Percentiles rank a stretch among this genome's conserved stretches.
These are phyloP conservation scores for Syzygium syzygioides DNA, from an alignment of 441 rosid species.

Conservation along the genomic window DNA sequence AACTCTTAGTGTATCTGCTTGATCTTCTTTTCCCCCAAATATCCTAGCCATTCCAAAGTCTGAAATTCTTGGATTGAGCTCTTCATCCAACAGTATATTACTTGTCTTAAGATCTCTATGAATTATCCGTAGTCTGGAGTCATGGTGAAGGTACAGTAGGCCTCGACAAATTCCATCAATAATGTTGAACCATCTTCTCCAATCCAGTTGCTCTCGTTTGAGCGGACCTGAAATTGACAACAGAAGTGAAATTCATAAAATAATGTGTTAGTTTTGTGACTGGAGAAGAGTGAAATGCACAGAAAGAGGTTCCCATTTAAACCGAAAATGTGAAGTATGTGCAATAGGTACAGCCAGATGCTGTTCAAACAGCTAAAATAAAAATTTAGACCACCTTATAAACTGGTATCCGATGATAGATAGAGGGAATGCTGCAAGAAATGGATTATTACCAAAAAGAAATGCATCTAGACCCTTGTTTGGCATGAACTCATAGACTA, in stretches of 20 bases:
- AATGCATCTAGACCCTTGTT: slow-evolving; percentile 12
- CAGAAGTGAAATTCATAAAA: background rate
- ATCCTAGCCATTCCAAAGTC: background rate
- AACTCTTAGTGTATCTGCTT: background rate
- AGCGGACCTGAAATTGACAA: background rate
- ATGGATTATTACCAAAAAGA: slow-evolving; percentile 1
- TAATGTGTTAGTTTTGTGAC: background rate
- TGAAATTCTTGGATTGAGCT: slow-evolving; percentile 2
- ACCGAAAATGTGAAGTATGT: background rate
- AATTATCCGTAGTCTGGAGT: background rate
- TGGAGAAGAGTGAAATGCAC: background rate
- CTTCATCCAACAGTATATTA: background rate
- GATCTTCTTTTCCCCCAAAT: background rate
- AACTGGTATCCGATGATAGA: background rate
- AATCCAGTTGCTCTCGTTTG: background rate
- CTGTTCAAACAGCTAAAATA: background rate
- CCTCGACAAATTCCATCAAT: slow-evolving; percentile 5
- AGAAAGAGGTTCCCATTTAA: background rate
- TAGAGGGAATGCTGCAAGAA: background rate
- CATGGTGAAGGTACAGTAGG: background rate
- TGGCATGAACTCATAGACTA: slow-evolving; percentile 10
- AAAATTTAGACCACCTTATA: background rate
- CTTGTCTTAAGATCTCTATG: slow-evolving; percentile 3
- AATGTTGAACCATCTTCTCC: background rate
- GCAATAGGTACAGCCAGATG: background rate